Conservation (phyloP, 345 rosid genomes). For the Eutrema yunnanense region DNA sequence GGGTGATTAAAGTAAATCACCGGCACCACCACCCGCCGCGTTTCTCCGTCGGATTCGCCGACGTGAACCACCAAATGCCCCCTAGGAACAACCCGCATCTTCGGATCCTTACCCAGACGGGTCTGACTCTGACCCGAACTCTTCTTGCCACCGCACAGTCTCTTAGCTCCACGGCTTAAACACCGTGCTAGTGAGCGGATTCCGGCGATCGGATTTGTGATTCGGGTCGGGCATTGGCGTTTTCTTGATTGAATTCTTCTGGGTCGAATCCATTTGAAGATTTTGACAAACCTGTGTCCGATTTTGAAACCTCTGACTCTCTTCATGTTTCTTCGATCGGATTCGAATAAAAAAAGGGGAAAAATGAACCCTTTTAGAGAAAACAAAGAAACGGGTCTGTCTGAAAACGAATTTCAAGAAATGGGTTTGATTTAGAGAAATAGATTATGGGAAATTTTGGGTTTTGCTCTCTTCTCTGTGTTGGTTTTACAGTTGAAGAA, state of each 20-base stretch:
- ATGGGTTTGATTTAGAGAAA: background rate
- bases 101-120: conserved; percentile 38
- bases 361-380: background rate
- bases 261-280: conserved; percentile 42
- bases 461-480: background rate
- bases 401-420: conserved; percentile 1
- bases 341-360: background rate
- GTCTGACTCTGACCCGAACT: conserved; percentile 30
- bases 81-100: conserved; percentile 44
- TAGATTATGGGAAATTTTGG: background rate
- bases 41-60: conserved; percentile 45
- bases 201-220: conserved; percentile 32
- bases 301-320: conserved; percentile 51
- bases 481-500: background rate
- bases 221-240: background rate
- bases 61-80: conserved; percentile 80
- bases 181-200: conserved; percentile 34
- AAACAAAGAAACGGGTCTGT: background rate
- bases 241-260: conserved; percentile 23
- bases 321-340: conserved; percentile 28
- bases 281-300: conserved; percentile 37
- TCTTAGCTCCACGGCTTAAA: conserved; percentile 38
- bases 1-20: conserved; percentile 84
- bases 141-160: conserved; percentile 5
- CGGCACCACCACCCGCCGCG: conserved; percentile 57